Base-by-base conservation (phyloP, 306 rosid species). In the Sesbania bispinosa region DNA sequence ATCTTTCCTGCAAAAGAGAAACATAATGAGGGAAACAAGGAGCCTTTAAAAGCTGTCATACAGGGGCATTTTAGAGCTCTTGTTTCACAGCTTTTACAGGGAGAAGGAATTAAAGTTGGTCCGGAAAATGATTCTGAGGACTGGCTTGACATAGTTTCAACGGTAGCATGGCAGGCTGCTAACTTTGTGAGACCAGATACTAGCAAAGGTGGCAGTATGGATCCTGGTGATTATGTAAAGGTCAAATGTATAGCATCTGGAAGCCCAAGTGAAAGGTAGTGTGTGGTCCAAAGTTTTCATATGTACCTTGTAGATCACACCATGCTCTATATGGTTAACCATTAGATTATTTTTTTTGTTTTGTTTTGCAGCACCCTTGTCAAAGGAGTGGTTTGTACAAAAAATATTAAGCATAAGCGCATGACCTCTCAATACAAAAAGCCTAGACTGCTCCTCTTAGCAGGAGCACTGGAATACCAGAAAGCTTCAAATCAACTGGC, bases 161-260 rank as follows among this genome's bases (percentile, higher is more conserved):
- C 76, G 62, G 52, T 94, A 75, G 97, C 99, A 14, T 86, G 96
- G 99, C 88, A 94, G 80, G 97, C 99, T 48, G 99, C 95, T 66
- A 88, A 76, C 85, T 94, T 85, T 85, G 93, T 94, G 76, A 89
- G 86, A 84, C 99, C 99, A 3, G 97, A 94, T 82, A 94, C 95
- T 45, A 87, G 98, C 80, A 79, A 77, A 79, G 99, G 99, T 61
- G 99, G 97, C 77, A 94, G 97, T 76, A 91, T 94, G 99, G 99
- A 94, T 84, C 97, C 99, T 46, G 95, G 77, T 71, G 83, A 85
- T 83, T 94, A 94, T 83, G 93, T 94, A 23, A 94, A 91, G 87
- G 91, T 94, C 79, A 94, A 94, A 85, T 91, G 97, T 67, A 2
- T 89, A 55, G 96, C 96, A 41, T 76, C 96, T 10, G 97, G 99